phyloP scores from a whole-genome alignment of 495 filamentous ascomycete genomes.

The Neurospora sp. region DNA sequence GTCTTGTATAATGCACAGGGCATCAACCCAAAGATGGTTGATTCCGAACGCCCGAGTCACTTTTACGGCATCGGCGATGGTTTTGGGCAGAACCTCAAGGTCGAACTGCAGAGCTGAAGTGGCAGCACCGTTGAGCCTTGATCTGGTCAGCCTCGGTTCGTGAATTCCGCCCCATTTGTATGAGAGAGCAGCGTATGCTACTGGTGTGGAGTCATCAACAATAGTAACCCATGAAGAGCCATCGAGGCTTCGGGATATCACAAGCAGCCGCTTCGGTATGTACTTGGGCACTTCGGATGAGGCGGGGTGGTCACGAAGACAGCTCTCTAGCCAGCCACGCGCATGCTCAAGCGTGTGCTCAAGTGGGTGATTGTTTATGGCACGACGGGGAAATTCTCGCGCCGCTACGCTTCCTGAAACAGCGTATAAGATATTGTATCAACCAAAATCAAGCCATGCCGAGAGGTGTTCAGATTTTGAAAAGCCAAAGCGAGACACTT shows the following conservation, averaged over 20 bases:
- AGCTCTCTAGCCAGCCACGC: background rate
- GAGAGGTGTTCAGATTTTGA: background rate
- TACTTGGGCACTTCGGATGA: background rate
- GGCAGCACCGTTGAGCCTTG: background rate
- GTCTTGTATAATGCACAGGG: conserved; percentile 28
- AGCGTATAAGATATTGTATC: background rate
- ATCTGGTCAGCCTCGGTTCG: background rate
- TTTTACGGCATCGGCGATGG: conserved; percentile 19
- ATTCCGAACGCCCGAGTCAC: conserved; percentile 10
- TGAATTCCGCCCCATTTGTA: background rate
- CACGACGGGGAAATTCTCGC: background rate
- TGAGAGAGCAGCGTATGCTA: background rate
- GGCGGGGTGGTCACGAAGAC: background rate
- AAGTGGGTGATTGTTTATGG: background rate
- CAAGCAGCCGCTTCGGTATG: background rate
- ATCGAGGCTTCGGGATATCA: background rate
- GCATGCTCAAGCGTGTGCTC: background rate
- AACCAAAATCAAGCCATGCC: background rate
- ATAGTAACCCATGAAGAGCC: background rate
- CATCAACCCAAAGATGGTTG: conserved; percentile 26
- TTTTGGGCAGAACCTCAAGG: conserved; percentile 5
- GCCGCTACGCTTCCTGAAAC: background rate
- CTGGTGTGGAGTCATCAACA: background rate
- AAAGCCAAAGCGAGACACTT: background rate
- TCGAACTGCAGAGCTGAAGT: background rate